Base-by-base conservation (phyloP, 139 green algal species). In the Tetradesmus obliquus region DNA sequence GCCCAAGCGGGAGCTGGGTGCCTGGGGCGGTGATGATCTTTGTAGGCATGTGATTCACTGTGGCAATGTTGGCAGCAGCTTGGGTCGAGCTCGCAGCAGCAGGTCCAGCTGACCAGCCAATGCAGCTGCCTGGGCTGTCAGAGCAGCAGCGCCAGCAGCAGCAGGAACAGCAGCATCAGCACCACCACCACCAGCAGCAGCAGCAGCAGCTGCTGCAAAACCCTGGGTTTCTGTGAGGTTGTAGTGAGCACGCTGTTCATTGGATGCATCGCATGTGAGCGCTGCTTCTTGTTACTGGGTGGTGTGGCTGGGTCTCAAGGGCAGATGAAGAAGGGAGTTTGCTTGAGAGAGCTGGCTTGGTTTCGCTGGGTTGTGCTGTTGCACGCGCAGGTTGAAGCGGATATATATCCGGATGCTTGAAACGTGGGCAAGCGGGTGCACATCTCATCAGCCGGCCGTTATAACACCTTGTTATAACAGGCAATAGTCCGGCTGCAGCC, bases 141-240 rank as follows among this genome's bases (percentile, higher is more conserved):
- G 22, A 24, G 74, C 74, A 24, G 22, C 22, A 79, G 57, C 57
- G 19, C 22, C 84, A 76, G 84, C 84, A 88, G 84, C 84, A 79
- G n/a, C 5, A 15, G 62, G 7, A 82, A 32, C 20, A 74, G 17
- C 82, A 88, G 53, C 82, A 88, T 19, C 51, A 88, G 51, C 12
- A 76, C 32, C 32, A 45, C 32, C 32, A 45, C 32, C 32, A 45
- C 32, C 32, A 24, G 74, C 74, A 24, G 22, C 22, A 79, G 57
- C 57, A 55, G 15, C 84, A 76, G 84, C 84, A 88, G 84, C 84
- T 55, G n/a, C 5, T n/a, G 62, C 19, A 82, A 32, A 45, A 45
- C 32, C 32, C 32, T 45, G 32, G 32, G 32, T 45, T 45, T 51
- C 19, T 19, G 19, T 62, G 4, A 54, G n/a, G 5, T 0, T 17